A percentile compares a stretch with the other conserved stretches of the same genome.
Evolutionary conservation across 495 filamentous ascomycete genomes (phyloP).

Genomic region (Cladorrhinum samala): DNA sequence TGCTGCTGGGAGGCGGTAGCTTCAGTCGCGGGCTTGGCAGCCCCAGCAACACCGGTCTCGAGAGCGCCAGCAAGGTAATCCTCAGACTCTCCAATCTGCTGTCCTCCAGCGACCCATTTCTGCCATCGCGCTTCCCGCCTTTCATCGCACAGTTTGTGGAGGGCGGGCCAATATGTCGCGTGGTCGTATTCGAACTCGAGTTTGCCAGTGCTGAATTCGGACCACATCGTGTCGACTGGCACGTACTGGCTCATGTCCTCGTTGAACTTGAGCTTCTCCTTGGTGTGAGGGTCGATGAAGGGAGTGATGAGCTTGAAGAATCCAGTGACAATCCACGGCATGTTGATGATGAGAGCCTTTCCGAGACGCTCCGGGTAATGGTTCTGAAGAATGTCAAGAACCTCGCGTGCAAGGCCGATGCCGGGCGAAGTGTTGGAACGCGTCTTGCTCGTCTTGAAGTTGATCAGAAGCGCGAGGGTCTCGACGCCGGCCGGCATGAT

Average conservation of each 20-base stretch:
- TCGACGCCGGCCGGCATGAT: slow-evolving; percentile 82
- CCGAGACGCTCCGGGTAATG: slow-evolving; percentile 95
- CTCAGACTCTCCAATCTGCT: slow-evolving; percentile 77
- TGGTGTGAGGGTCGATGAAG: slow-evolving; percentile 90
- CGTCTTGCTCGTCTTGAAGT: slow-evolving; percentile 67
- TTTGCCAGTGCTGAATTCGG: slow-evolving; percentile 55
- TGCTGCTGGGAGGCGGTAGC: not conserved
- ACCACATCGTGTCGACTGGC: slow-evolving; percentile 71
- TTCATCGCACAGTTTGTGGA: slow-evolving; percentile 60
- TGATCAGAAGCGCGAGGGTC: slow-evolving; percentile 75
- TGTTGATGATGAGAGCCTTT: slow-evolving; percentile 76
- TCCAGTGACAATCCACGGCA: slow-evolving; percentile 78
- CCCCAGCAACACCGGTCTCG: slow-evolving; percentile 17
- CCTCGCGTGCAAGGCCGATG: slow-evolving; percentile 68
- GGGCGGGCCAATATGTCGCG: slow-evolving; percentile 77
- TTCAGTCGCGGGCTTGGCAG: not conserved
- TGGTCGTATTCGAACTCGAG: slow-evolving; percentile 86
- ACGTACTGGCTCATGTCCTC: slow-evolving; percentile 75
- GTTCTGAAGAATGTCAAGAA: slow-evolving; percentile 80
- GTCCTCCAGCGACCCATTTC: slow-evolving; percentile 74
- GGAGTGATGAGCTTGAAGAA: slow-evolving; percentile 95
- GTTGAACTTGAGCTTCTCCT: slow-evolving; percentile 92
- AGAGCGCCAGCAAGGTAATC: slow-evolving; percentile 51
- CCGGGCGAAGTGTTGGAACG: slow-evolving; percentile 70
- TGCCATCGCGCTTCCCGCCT: slow-evolving; percentile 51